These are phyloP conservation scores for Isoetes engelmannii DNA, from an alignment of 83 land plant species.

Conservation along the genomic window DNA sequence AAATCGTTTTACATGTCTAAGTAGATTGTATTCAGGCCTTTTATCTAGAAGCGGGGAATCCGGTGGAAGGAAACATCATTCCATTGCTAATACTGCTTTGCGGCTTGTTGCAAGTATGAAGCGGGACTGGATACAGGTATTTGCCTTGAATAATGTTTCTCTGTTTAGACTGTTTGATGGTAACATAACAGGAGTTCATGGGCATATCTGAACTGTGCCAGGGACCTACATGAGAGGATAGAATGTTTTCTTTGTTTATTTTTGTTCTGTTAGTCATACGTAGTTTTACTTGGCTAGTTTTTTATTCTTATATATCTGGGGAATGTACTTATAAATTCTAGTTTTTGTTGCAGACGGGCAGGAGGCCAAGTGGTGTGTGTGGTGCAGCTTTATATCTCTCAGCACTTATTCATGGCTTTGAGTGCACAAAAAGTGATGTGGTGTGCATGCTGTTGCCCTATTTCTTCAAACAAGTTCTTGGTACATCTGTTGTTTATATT, in stretches of 20 bases:
- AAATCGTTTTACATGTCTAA: not conserved
- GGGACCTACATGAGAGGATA: no score
- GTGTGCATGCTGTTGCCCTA: conserved; percentile 32
- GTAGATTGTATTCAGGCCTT: conserved; percentile 14
- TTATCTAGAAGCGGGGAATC: conserved; percentile 13
- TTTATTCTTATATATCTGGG: no score
- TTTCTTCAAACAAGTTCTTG: not conserved
- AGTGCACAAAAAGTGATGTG: conserved; percentile 74
- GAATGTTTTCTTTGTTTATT: no score
- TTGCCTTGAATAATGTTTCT: no score
- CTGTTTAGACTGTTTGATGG: no score
- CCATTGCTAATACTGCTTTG: conserved; percentile 60
- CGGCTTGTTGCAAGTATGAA: conserved; percentile 92
- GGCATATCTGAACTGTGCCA: no score
- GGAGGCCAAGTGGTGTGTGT: conserved; percentile 95
- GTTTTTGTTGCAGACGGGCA: conserved; percentile 63
- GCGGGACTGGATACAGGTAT: conserved; percentile 93
- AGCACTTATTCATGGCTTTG: conserved; percentile 74
- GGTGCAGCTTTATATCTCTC: conserved; percentile 93
- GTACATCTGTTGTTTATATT: not conserved
- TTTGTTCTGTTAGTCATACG: no score
- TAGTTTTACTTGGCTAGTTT: no score
- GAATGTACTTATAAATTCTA: no score
- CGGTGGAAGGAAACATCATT: conserved; percentile 29
- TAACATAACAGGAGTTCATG: no score